Evolutionary conservation across 768 basidiomycete genomes (phyloP).

Genomic region (Russula olivacea): DNA sequence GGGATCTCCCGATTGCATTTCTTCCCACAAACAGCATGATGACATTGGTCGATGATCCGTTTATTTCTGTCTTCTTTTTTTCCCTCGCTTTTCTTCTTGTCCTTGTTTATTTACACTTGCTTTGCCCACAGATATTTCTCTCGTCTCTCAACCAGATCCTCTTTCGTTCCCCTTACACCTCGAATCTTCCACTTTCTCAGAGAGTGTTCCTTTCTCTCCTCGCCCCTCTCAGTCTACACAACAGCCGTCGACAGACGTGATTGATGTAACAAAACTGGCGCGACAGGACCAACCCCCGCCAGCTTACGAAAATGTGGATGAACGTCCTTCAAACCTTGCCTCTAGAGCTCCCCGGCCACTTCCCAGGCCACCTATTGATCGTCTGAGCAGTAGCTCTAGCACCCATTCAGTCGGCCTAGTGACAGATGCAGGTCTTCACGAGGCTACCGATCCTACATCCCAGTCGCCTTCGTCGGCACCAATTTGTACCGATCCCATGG

Average conservation of each 20-base stretch:
- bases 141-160: neutral
- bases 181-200: neutral
- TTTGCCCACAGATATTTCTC: neutral
- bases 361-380: constrained; percentile 13
- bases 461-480: neutral
- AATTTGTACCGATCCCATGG: neutral
- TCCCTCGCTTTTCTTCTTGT: neutral
- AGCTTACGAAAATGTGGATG: constrained; percentile 25
- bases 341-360: constrained; percentile 19
- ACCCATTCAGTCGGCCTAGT: neutral
- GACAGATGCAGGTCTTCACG: neutral
- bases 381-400: neutral
- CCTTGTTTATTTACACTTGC: neutral
- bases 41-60: constrained; percentile 11
- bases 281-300: constrained; percentile 24
- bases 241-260: constrained; percentile 23
- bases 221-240: constrained; percentile 21
- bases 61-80: neutral
- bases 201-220: constrained; percentile 9
- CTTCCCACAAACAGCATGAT: neutral
- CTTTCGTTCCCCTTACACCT: constrained; percentile 5
- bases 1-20: constrained; percentile 17
- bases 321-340: neutral
- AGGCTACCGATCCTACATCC: neutral
- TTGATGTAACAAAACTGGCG: constrained; percentile 22